These are phyloP conservation scores for Saccharata proteae DNA, from an alignment of 2,329 filamentous ascomycete genomes.

Conservation along the genomic window DNA sequence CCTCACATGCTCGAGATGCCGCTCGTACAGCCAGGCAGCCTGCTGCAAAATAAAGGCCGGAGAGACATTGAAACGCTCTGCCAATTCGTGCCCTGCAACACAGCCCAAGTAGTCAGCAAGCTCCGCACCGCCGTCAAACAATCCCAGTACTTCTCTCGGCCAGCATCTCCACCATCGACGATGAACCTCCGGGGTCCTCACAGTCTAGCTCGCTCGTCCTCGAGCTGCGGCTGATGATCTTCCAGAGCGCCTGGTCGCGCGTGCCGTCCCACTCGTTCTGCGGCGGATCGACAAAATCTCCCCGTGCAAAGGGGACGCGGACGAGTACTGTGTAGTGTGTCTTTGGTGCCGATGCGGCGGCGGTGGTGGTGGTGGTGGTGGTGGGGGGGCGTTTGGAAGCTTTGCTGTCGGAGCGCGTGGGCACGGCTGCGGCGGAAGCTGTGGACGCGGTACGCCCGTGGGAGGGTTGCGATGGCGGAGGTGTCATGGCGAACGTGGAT, in stretches of 20 bases:
- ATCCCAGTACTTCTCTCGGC: too few species aligned
- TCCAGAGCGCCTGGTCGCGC: slow-evolving; percentile 86
- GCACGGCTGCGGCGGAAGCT: too few species aligned
- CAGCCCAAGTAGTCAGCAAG: not conserved
- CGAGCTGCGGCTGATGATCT: slow-evolving; percentile 68
- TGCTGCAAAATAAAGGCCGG: slow-evolving; percentile 85
- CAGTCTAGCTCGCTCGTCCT: slow-evolving; percentile 78
- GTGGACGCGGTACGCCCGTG: too few species aligned
- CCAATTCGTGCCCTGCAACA: slow-evolving; percentile 21
- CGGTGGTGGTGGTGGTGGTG: not conserved
- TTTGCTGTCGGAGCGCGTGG: too few species aligned
- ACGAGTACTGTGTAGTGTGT: slow-evolving; percentile 62
- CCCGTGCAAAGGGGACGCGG: slow-evolving; percentile 75
- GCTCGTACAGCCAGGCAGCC: slow-evolving; percentile 85
- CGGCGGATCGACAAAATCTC: slow-evolving; percentile 81
- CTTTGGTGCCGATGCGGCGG: slow-evolving; percentile 1
- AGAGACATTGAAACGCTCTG: slow-evolving; percentile 68
- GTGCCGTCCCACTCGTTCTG: slow-evolving; percentile 74
- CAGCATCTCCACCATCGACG: not conserved
- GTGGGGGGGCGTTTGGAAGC: slow-evolving; percentile 3
- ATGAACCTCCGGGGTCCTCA: slow-evolving; percentile 36
- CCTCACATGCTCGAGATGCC: slow-evolving; percentile 78
- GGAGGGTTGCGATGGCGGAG: slow-evolving; percentile 3
- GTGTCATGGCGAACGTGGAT: slow-evolving; percentile 4
- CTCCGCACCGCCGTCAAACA: too few species aligned